These are phyloP conservation scores for Colletotrichum cordylinicola DNA, from an alignment of 2,329 filamentous ascomycete genomes.

Conservation along the genomic window DNA sequence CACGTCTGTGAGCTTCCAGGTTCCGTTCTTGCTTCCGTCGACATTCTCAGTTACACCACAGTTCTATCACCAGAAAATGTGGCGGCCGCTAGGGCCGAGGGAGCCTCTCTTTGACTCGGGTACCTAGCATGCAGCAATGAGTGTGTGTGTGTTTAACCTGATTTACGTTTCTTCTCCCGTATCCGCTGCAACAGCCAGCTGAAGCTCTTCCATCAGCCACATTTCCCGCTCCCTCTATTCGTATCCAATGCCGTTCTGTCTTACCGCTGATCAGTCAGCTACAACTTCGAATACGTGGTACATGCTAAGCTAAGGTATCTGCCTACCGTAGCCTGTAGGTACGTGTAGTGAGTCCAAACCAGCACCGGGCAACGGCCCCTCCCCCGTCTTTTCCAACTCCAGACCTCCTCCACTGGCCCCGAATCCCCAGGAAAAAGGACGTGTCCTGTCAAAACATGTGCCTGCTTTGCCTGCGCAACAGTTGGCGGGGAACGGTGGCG, in stretches of 20 bases:
- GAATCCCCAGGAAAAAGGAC: neutral
- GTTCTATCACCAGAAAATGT: neutral
- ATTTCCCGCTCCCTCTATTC: neutral
- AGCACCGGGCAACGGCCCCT: neutral
- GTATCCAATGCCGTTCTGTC: neutral
- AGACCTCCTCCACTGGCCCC: neutral
- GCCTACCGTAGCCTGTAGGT: neutral
- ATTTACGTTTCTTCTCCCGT: neutral
- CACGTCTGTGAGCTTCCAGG: neutral
- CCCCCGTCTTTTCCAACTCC: neutral
- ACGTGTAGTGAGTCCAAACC: neutral
- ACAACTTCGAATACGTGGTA: neutral
- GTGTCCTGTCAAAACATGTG: neutral
- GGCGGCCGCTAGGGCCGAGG: conserved; percentile 6
- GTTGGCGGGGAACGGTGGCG: conserved; percentile 5
- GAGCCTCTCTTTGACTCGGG: neutral
- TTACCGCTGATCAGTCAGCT: neutral
- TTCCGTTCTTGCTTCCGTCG: neutral
- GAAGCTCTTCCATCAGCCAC: neutral
- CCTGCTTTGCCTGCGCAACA: neutral
- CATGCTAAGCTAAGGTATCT: neutral
- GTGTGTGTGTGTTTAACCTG: neutral
- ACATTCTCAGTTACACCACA: neutral
- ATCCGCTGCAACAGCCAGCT: neutral
- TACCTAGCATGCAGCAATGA: neutral